Conservation (phyloP, 345 rosid species). For the Erucastrum elatum region DNA sequence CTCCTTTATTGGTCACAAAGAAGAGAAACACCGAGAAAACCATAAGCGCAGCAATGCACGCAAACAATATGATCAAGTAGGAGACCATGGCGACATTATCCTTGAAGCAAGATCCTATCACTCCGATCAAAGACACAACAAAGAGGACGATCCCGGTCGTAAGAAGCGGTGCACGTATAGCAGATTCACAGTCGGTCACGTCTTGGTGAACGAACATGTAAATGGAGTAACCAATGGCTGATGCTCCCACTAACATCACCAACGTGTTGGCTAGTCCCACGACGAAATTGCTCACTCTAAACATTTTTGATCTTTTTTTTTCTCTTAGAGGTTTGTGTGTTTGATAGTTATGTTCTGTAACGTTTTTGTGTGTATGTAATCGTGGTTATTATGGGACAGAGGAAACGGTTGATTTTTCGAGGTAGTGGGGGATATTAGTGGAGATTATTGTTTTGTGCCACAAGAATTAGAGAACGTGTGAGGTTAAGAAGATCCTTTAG, state of each 20-base stretch:
- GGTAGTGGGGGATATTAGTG: slow-evolving; percentile 27
- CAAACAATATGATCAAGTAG: slow-evolving; percentile 34
- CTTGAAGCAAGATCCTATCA: slow-evolving; percentile 40
- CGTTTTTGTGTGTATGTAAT: slow-evolving; percentile 23
- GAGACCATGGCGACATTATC: slow-evolving; percentile 32
- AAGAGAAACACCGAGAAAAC: slow-evolving; percentile 37
- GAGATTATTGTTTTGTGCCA: slow-evolving; percentile 21
- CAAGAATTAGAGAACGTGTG: slow-evolving; percentile 16
- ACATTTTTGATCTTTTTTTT: slow-evolving; percentile 11
- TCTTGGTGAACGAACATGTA: slow-evolving; percentile 39
- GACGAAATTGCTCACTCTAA: slow-evolving; percentile 39
- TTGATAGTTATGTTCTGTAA: not conserved
- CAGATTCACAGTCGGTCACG: slow-evolving; percentile 32
- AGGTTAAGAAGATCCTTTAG: slow-evolving; percentile 25
- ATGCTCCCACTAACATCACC: slow-evolving; percentile 36
- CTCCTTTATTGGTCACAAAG: slow-evolving; percentile 42
- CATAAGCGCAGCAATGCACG: slow-evolving; percentile 24
- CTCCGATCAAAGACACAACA: slow-evolving; percentile 33
- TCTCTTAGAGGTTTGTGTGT: not conserved
- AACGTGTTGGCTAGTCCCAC: slow-evolving; percentile 41
- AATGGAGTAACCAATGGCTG: slow-evolving; percentile 38
- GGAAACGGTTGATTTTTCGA: slow-evolving; percentile 21
- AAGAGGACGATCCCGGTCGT: slow-evolving; percentile 35
- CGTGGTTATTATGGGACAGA: slow-evolving; percentile 9
- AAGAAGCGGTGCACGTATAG: slow-evolving; percentile 33